These are phyloP conservation scores for Porodaedalea pini DNA, from an alignment of 1,284 basidiomycete species.

Conservation along the genomic window DNA sequence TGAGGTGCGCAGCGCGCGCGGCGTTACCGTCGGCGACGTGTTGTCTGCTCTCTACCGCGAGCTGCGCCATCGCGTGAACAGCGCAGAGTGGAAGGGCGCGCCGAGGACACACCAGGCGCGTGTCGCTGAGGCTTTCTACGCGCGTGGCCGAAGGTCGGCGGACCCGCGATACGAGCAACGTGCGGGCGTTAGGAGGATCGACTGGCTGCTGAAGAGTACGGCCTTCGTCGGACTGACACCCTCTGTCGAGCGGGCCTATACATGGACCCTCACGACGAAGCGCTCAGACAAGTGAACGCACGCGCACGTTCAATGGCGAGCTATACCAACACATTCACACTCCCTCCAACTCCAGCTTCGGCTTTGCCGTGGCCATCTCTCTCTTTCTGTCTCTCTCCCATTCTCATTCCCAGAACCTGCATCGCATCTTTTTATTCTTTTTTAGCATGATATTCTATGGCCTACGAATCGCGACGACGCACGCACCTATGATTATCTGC, in stretches of 20 bases:
- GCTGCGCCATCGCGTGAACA: constrained; percentile 36
- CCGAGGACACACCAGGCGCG: constrained; percentile 40
- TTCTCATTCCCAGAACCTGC: neutral
- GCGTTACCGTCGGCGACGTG: constrained; percentile 48
- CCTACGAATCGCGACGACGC: neutral
- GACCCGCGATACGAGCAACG: constrained; percentile 33
- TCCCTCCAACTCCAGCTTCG: neutral
- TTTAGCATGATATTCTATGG: neutral
- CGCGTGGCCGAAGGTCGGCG: constrained; percentile 37
- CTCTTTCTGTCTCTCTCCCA: neutral
- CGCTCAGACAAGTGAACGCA: constrained; percentile 17
- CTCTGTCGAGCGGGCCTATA: constrained; percentile 32
- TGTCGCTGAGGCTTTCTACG: constrained; percentile 39
- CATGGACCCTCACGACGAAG: constrained; percentile 40
- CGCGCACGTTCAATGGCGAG: neutral
- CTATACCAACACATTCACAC: neutral
- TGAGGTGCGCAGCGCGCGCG: constrained; percentile 34
- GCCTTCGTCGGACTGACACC: constrained; percentile 48
- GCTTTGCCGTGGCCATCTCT: neutral
- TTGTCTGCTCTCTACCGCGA: constrained; percentile 40
- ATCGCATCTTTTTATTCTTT: neutral
- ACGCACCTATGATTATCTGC: constrained; percentile 4
- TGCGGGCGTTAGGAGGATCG: constrained; percentile 43
- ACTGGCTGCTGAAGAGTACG: constrained; percentile 45
- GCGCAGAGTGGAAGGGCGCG: constrained; percentile 40